Evolutionary conservation across 106 monocot species (phyloP).

Genomic region (Apostasia ramifera): DNA sequence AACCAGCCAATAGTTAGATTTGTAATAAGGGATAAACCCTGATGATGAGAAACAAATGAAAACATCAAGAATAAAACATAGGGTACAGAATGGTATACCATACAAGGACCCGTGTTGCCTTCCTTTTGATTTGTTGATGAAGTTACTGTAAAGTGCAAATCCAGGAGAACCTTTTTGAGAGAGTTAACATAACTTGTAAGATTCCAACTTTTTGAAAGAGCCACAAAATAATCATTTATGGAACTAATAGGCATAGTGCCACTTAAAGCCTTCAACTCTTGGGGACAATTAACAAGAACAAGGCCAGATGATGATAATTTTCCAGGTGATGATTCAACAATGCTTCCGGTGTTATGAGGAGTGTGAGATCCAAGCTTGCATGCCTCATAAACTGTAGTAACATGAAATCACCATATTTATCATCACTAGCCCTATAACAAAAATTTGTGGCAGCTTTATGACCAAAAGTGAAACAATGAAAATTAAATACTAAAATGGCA

Average conservation of each 20-base stretch:
- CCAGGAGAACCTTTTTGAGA: conserved; percentile 53
- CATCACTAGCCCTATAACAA: no score
- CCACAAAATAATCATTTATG: conserved; percentile 45
- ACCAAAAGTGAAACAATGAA: no score
- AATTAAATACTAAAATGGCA: no score
- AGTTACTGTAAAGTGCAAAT: conserved; percentile 43
- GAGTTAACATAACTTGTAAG: conserved; percentile 38
- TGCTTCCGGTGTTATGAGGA: conserved; percentile 38
- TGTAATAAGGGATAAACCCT: no score
- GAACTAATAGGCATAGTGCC: conserved; percentile 40
- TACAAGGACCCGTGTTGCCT: conserved; percentile 44
- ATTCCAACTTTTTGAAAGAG: conserved; percentile 67
- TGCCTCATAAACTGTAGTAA: conserved; percentile 76
- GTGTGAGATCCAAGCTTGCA: conserved; percentile 87
- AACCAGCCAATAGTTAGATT: no score
- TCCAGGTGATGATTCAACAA: conserved; percentile 42
- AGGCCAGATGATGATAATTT: conserved; percentile 56
- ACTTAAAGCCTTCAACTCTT: conserved; percentile 46
- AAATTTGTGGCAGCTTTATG: no score
- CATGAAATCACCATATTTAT: not conserved
- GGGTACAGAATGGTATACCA: conserved; percentile 31
- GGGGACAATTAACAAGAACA: conserved; percentile 71
- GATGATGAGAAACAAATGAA: not conserved
- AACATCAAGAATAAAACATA: not conserved
- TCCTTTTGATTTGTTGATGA: conserved; percentile 64